Base-by-base conservation (phyloP, 345 rosid genomes). In the Ceriops tagal region DNA sequence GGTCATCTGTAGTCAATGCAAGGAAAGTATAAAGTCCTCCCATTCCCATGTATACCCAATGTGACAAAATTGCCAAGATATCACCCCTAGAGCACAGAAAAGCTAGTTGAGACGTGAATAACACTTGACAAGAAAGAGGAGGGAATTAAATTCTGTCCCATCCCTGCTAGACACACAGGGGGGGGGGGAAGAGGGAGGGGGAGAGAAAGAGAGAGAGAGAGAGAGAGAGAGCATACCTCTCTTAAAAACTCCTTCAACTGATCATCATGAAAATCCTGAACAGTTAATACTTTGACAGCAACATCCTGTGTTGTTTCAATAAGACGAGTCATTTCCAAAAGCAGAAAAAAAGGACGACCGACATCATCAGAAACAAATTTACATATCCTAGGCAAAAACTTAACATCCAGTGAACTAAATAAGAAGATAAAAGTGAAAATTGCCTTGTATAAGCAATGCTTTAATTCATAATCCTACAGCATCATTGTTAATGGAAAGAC, bases 201-300 rank as follows among this genome's bases (percentile, higher is more conserved):
- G 4, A 8, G 49, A 10, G 49, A 62, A 53, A 8, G 49, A 15
- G 18, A 13, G 18, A 15, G 19, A 15, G 18, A 43, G 16, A 9
- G 49, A 11, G 49, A 62, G 57, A 56, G 18, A 5, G 30, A 51
- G 53, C 72, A 24, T 71, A 91, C 98, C 97, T 93, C 98, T 76
- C 98, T 84, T 43, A 91, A 75, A 70, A 93, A 93, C 76, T 89
- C 97, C 82, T 85, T 89, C 82, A 93, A 81, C 73, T 89, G 95
- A 72, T 88, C 98, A 77, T 89, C 97, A 26, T 75, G 87, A 75
- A 89, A 93, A 70, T 91, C 98, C 80, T 93, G 98, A 76, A 91
- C 73, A 6, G 88, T 79, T 64, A 93, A 78, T 69, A 89, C 89
- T 86, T 93, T 93, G 71, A 93, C 97, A 3, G 98, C 98, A 11